Conservation (phyloP, 106 monocot genomes). For the Platanthera zijinensis region DNA sequence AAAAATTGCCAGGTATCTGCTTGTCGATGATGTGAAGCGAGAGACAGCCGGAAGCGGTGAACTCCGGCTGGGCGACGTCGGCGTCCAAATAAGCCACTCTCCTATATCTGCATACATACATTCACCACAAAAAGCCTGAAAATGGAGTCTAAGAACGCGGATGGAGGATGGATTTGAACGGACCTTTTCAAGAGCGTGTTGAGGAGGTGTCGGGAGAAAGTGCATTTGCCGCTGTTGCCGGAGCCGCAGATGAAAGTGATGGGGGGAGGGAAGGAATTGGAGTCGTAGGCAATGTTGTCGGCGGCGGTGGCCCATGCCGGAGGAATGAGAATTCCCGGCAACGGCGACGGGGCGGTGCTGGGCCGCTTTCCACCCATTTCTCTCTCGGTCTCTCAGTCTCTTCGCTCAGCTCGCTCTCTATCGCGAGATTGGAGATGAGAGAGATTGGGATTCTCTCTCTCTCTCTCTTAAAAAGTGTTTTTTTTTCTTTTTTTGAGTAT, state of each 20-base stretch:
- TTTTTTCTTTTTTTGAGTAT: too few relatives aligned
- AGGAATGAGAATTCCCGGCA: slow-evolving; percentile 3
- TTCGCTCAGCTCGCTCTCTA: too few relatives aligned
- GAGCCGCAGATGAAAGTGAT: slow-evolving; percentile 35
- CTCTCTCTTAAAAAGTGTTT: too few relatives aligned
- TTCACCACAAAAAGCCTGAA: neutral
- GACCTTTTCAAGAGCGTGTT: slow-evolving; percentile 52
- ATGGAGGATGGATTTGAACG: neutral
- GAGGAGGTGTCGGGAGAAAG: slow-evolving; percentile 39
- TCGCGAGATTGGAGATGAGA: too few relatives aligned
- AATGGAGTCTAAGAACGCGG: neutral
- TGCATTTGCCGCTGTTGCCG: slow-evolving; percentile 38
- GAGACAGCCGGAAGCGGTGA: slow-evolving; percentile 65
- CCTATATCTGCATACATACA: slow-evolving; percentile 42
- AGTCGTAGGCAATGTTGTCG: slow-evolving; percentile 26
- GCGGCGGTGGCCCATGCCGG: slow-evolving; percentile 27
- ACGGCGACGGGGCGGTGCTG: neutral
- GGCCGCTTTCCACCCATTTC: neutral
- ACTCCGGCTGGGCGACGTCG: slow-evolving; percentile 88
- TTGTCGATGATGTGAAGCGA: slow-evolving; percentile 68
- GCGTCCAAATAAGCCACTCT: slow-evolving; percentile 67
- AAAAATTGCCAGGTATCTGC: slow-evolving; percentile 29
- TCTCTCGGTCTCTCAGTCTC: too few relatives aligned
- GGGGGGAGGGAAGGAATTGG: slow-evolving; percentile 27
- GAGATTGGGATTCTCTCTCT: too few relatives aligned